Base-by-base conservation (phyloP, 1,284 basidiomycete species). In the Sanghuangporus sanghuang region DNA sequence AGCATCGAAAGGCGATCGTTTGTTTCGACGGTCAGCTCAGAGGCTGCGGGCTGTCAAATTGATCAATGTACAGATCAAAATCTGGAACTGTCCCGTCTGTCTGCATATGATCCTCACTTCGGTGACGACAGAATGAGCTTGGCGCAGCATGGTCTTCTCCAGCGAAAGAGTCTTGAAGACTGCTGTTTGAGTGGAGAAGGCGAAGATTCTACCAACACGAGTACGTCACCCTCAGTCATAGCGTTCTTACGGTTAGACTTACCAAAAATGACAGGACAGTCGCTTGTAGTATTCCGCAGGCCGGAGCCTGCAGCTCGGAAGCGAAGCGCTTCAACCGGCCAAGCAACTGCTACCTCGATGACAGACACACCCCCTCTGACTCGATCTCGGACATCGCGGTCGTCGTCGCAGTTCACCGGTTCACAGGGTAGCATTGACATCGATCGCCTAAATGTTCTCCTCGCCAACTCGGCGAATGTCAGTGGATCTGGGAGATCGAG, bases 391-490 rank as follows among this genome's bases (percentile, higher is more conserved):
- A 71, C 77, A 6, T 87, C 82, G 0, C 88, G 89, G 64, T 82
- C 82, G 6, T 87, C 88, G 0, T 81, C 82, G 0, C 74, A 84
- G 53, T 89, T 86, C 0, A 86, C 85, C 11, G 86, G 85, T 27
- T 91, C 89, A 0, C 82, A 88, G 70, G 89, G 85, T 0, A 90
- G 89, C 73, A 86, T 92, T 64, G 90, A 92, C 71, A 69, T 92
- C 3, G 79, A 80, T 0, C 83, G 85, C 2, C 72, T 92, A 44
- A 84, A 82, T 66, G 67, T 74, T 2, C 71, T 85, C 21, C 78
- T 92, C n/a, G 71, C 82, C 2, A 84, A 85, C 57, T 65, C 79
- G 0, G 77, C 78, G 0, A 73, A 76, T 57, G 77, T 75, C 55
- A 77, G 77, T 21, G 79, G 69, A 23, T 72, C 40, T 66, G 69